A percentile compares a stretch with the other conserved stretches of the same genome.
Conservation (phyloP, 305 asterid genomes). For the Petunia hybrid region DNA sequence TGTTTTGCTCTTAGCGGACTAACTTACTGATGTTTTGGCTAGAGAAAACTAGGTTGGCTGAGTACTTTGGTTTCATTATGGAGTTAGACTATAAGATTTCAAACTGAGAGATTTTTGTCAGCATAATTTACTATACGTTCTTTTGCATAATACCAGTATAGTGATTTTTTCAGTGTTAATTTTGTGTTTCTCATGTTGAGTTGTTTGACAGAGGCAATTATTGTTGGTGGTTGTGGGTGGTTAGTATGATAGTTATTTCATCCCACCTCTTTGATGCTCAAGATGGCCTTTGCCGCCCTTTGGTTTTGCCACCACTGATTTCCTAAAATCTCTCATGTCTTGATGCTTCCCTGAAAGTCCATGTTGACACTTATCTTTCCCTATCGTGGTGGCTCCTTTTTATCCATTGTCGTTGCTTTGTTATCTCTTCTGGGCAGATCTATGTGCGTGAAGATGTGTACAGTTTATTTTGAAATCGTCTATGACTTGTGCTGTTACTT, state of each 20-base stretch:
- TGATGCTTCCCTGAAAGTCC: background rate
- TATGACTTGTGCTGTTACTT: background rate
- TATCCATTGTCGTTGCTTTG: background rate
- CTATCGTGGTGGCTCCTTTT: background rate
- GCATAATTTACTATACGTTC: background rate
- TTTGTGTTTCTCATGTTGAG: too few species aligned
- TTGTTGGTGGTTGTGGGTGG: too few species aligned
- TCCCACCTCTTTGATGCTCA: background rate
- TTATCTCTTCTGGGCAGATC: background rate
- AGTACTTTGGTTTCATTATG: background rate
- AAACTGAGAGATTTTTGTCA: background rate
- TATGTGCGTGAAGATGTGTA: background rate
- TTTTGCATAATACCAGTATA: background rate
- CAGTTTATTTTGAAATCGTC: slow-evolving; percentile 14
- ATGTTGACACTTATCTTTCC: background rate
- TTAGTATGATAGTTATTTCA: too few species aligned
- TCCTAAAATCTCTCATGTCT: background rate
- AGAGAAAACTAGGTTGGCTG: background rate
- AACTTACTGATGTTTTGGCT: background rate
- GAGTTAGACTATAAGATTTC: background rate
- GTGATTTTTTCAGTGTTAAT: background rate
- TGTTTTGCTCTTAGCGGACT: background rate
- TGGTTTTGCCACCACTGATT: background rate
- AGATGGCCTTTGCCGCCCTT: background rate
- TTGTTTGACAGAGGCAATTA: too few species aligned